Conservation (phyloP, 371 early-diverging fungal species). For the Batkoa obscura region DNA sequence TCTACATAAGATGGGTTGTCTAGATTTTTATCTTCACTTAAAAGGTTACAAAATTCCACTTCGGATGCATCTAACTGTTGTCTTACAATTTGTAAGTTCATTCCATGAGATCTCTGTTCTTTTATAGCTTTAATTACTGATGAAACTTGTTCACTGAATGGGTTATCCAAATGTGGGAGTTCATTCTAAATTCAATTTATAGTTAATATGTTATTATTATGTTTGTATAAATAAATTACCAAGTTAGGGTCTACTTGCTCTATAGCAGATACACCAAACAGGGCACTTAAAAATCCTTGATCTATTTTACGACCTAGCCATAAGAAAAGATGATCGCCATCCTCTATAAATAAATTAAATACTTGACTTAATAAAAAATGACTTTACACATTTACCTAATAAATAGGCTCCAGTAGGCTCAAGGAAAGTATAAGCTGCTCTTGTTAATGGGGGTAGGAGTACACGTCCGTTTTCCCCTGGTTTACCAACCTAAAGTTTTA, state of each 20-base stretch:
- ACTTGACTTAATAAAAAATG: neutral
- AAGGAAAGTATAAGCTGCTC: constrained; percentile 59
- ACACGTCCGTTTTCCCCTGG: constrained; percentile 18
- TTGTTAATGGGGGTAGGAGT: constrained; percentile 39
- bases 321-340: constrained; percentile 51
- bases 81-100: constrained; percentile 28
- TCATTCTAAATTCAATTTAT: constrained; percentile 14
- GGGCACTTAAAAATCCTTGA: constrained; percentile 29
- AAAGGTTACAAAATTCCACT: constrained; percentile 30
- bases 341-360: constrained; percentile 27
- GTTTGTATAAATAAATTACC: constrained; percentile 19
- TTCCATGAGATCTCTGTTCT: constrained; percentile 20
- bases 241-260: constrained; percentile 49
- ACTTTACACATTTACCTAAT: constrained; percentile 16
- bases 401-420: constrained; percentile 24
- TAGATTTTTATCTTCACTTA: constrained; percentile 66
- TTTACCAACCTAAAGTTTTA: constrained; percentile 13
- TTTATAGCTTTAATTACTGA: constrained; percentile 40
- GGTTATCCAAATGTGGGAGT: constrained; percentile 33
- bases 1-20: constrained; percentile 82
- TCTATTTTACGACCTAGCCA: constrained; percentile 73
- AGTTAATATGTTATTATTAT: neutral
- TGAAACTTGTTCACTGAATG: constrained; percentile 30
- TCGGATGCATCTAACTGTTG: constrained; percentile 42
- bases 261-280: constrained; percentile 55